Evolutionary conservation across 805 yeast species (phyloP).

Genomic region (Candida andamanensis): DNA sequence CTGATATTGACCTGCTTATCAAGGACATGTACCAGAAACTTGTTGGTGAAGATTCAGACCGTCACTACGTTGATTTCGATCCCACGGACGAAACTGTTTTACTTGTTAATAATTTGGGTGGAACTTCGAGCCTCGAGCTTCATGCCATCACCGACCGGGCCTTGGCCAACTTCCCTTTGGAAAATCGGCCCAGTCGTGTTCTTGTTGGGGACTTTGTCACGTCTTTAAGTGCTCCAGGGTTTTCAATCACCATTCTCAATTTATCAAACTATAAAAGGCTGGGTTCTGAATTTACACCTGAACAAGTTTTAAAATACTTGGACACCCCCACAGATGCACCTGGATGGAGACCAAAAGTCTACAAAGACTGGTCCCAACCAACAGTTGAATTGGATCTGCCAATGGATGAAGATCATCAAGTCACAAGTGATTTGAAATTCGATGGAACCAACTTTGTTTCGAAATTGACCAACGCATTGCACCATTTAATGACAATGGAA

Average conservation of each 20-base stretch:
- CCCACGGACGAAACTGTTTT: conserved; percentile 62
- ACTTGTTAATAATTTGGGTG: conserved; percentile 83
- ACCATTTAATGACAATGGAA: conserved; percentile 41
- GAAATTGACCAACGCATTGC: conserved; percentile 43
- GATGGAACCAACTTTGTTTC: conserved; percentile 44
- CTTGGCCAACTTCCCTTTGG: conserved; percentile 44
- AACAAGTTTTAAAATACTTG: conserved; percentile 44
- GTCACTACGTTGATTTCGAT: conserved; percentile 72
- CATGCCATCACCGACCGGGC: conserved; percentile 65
- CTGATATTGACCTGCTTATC: conserved; percentile 56
- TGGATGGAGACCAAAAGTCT: conserved; percentile 63
- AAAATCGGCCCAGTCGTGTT: conserved; percentile 62
- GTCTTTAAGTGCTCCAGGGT: conserved; percentile 88
- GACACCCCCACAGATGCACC: conserved; percentile 76
- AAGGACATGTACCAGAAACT: conserved; percentile 57
- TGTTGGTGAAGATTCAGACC: conserved; percentile 64
- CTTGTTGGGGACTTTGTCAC: conserved; percentile 80
- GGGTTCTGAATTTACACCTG: conserved; percentile 22
- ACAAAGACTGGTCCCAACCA: conserved; percentile 27
- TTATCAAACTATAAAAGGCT: conserved; percentile 43
- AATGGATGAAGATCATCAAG: conserved; percentile 17
- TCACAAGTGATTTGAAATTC: conserved; percentile 24
- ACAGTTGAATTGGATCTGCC: conserved; percentile 20
- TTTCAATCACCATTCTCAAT: conserved; percentile 77
- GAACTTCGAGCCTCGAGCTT: conserved; percentile 77